Evolutionary conservation across 441 rosid species (phyloP), one percentile per base, ranked within the genome.

Genomic region (Aleurites moluccanus): DNA sequence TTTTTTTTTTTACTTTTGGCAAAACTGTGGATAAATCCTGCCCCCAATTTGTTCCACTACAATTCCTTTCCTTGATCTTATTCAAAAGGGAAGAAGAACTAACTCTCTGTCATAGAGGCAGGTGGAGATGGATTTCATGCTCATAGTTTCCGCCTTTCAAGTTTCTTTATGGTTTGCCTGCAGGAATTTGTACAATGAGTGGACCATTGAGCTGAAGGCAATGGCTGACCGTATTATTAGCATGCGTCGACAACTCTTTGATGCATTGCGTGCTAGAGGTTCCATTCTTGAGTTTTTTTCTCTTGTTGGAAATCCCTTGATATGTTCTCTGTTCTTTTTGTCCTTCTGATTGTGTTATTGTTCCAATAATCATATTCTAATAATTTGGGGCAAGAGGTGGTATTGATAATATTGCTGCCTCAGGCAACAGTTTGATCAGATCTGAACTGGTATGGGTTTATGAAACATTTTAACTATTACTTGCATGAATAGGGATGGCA

Each of bases 221-320:
- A 90, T 93, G 98, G 95, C 94, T 56, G 93, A 87, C 86, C 96
- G 98, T 67, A 88, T 93, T 71, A 87, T 87, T 65, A 84, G 83
- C 87, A 90, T 93, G 92, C 91, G 99, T 14, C 90, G 78, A 45
- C 86, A 88, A 85, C 95, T 93, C 30, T 92, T 80, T 62, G 89
- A 87, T 78, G 97, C 98, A 44, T 71, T 96, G 81, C 75, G 74
- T 69, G 67, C 82, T 76, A 88, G 89, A 85, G 95, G 97, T 91
- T 69, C 64, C 27, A 15, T 45, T 52, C 20, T 77, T 28, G 20
- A 6, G 5, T 60, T 45, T 77, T n/a, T 44, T 33, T 33, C 40
- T 62, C 68, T 35, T 14, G 23, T 50, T 28, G 21, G 1, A 38
- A n/a, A 57, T 64, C 67, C 27, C 53, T 57, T 7, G 28, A 28